Evolutionary conservation across 805 yeast species (phyloP).

Genomic region (Metschnikowia drakensbergensis): DNA sequence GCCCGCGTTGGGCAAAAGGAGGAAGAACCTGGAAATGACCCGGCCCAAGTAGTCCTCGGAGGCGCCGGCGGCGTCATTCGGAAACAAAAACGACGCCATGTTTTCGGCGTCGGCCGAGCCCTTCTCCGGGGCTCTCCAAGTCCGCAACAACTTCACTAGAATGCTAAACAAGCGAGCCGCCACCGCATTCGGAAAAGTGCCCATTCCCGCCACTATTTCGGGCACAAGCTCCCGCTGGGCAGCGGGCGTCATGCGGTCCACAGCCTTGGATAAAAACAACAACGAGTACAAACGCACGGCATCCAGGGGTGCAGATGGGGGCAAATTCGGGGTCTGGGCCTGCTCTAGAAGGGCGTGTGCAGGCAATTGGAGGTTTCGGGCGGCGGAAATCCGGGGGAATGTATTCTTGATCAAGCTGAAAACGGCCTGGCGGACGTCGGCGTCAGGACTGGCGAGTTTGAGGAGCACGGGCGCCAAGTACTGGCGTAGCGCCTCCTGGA

Average conservation of each 20-base stretch:
- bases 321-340: conserved; percentile 52
- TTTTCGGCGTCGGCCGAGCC: conserved; percentile 42
- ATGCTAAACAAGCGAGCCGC: conserved; percentile 61
- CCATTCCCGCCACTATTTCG: conserved; percentile 43
- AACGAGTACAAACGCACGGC: conserved; percentile 60
- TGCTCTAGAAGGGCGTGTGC: conserved; percentile 59
- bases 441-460: conserved; percentile 70
- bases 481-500: conserved; percentile 54
- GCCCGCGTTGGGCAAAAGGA: conserved; percentile 44
- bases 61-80: conserved; percentile 29
- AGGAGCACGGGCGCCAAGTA: conserved; percentile 76
- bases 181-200: conserved; percentile 29
- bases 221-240: conserved; percentile 46
- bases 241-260: conserved; percentile 46
- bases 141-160: conserved; percentile 48
- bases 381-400: conserved; percentile 60
- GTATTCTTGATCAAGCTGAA: conserved; percentile 63
- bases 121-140: conserved; percentile 48
- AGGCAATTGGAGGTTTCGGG: conserved; percentile 57
- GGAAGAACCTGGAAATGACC: conserved; percentile 53
- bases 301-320: conserved; percentile 40
- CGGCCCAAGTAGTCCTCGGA: conserved; percentile 42
- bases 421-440: conserved; percentile 62
- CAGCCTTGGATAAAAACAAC: conserved; percentile 63
- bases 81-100: conserved; percentile 34